Percentiles rank a stretch among this genome's conserved stretches.
Conservation (phyloP, 1,139 yeast species). For the Debaryomyces udenii region DNA sequence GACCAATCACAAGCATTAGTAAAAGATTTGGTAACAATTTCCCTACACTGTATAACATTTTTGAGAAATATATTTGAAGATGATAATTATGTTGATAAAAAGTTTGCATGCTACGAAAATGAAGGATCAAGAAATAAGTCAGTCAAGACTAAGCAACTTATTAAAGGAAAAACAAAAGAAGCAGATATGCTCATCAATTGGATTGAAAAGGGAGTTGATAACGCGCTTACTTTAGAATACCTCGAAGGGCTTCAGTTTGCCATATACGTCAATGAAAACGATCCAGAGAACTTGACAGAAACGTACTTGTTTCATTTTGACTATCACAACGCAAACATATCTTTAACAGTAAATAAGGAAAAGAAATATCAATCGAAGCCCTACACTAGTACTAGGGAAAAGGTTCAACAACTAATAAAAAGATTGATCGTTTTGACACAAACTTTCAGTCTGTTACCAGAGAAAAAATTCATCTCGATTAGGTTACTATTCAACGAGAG, state of each 20-base stretch:
- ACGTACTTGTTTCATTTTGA: conserved; percentile 51
- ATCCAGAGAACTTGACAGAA: conserved; percentile 45
- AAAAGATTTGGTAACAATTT: conserved; percentile 47
- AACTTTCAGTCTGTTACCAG: conserved; percentile 51
- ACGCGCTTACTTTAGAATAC: conserved; percentile 42
- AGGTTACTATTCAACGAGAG: conserved; percentile 49
- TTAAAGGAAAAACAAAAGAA: conserved; percentile 43
- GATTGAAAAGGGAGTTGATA: conserved; percentile 53
- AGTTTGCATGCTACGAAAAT: conserved; percentile 35
- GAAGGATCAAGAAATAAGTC: conserved; percentile 27
- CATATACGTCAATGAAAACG: conserved; percentile 40
- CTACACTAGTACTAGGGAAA: conserved; percentile 19
- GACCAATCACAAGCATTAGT: conserved; percentile 43
- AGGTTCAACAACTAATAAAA: conserved; percentile 45
- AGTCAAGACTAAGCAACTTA: conserved; percentile 48
- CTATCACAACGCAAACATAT: conserved; percentile 16
- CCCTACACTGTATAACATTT: conserved; percentile 55
- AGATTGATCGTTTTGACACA: conserved; percentile 56
- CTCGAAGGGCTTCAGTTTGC: conserved; percentile 50
- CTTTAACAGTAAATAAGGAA: conserved; percentile 1
- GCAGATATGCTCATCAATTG: conserved; percentile 52
- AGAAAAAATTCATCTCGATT: conserved; percentile 44
- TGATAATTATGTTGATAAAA: conserved; percentile 45
- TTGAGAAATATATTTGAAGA: conserved; percentile 55
- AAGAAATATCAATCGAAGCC: not conserved